Evolutionary conservation across 192 early-diverging fungal species (phyloP), one percentile per base, ranked within the genome.

Genomic region (Radiomyces spectabilis): DNA sequence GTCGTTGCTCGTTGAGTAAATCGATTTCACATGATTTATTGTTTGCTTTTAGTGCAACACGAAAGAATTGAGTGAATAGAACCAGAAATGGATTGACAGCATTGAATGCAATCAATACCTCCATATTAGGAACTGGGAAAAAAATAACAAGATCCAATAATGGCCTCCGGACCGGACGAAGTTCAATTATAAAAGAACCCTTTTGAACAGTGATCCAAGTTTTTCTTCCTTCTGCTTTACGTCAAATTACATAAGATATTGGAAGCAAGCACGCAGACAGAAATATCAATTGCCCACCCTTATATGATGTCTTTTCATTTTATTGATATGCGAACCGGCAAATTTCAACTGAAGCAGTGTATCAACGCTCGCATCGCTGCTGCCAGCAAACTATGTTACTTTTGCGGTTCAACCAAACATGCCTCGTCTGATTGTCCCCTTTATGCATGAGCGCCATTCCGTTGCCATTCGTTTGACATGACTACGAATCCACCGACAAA

Each of bases 351-450:
- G n/a, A n/a, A n/a, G n/a, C n/a, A n/a, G n/a, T n/a, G n/a, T n/a
- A n/a, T n/a, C n/a, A n/a, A n/a, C n/a, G n/a, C 9, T 15, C 7
- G 5, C 26, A 15, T 15, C 24, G 13, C 13, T 35, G 33, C 6
- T 27, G 29, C 15, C 15, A 31, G 4, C 7, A 31, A 30, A 10
- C 5, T 30, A 12, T 48, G 46, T 22, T 48, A 30, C 29, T 48
- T 48, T 48, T 48, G 46, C 24, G 46, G 46, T 15, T 48, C 46
- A 25, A n/a, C 24, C 21, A 48, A 48, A 26, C 46, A 48, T 27
- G 30, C 24, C 8, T 48, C 46, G 3, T 48, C 46, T 6, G 46
- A 48, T 31, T 48, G 46, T 27, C 46, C 46, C 5, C 24, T 48
- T 21, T 31, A 48, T 31, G 46, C 46, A 25, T 48, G 46, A 48